Base-by-base conservation (phyloP, 1,139 yeast species). In the Pneumocystis oryctolagi region DNA sequence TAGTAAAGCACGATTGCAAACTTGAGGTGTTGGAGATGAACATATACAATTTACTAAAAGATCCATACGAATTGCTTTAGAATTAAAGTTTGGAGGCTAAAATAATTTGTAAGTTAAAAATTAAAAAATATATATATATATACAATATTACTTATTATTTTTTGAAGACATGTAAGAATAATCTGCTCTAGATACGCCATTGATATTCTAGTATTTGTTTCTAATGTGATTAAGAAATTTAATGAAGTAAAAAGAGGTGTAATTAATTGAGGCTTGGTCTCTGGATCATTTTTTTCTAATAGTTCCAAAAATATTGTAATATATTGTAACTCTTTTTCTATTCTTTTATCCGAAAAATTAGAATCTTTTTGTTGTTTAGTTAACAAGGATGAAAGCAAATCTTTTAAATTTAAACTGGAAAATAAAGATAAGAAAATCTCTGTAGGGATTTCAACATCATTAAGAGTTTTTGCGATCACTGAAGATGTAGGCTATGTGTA, bases 141-240 rank as follows among this genome's bases (percentile, higher is more conserved):
- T 75, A 86, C 76, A 30, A 77, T 63, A 40, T 65, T 61, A 20
- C 40, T 76, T 61, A 80, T 78, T 58, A 92, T 85, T 55, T 85
- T 79, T 68, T 82, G 82, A 62, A 92, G 85, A 74, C 96, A 87
- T 62, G 88, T 82, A 1, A 97, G 95, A 68, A 92, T 77, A 0
- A 92, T 83, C 73, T 92, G 97, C 74, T 92, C 96, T 1, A 95
- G 86, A 70, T 90, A 92, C 60, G 87, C 78, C 4, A 90, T 92
- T 8, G 98, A 96, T 65, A 92, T 78, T 65, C 89, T 88, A 47
- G 96, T 95, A 72, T 90, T 97, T 66, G 84, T 84, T 61, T 96
- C 96, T 64, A 92, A 78, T 57, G 94, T 84, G 71, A 90, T 89
- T 69, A 90, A 79, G 72, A 92, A 97, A 61, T 94, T 85, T 62